Evolutionary conservation across 805 yeast species (phyloP).

Genomic region (Schwanniomyces occidentalis): DNA sequence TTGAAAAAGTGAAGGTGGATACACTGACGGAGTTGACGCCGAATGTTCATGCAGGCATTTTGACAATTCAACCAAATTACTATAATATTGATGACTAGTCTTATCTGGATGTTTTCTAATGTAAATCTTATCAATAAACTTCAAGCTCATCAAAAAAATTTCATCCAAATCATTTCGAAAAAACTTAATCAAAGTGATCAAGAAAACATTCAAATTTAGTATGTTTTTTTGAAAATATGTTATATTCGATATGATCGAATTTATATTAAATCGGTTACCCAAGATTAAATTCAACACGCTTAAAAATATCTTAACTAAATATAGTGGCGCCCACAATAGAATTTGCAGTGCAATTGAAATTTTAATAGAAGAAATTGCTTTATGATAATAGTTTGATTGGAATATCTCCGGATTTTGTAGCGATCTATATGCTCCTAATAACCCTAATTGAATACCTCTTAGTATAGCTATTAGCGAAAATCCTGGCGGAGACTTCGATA

Average conservation of each 20-base stretch:
- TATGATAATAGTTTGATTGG: conserved; percentile 31
- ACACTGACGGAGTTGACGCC: background rate
- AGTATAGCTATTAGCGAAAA: conserved; percentile 49
- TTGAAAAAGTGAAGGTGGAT: background rate
- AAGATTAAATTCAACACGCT: conserved; percentile 7
- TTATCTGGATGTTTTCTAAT: conserved; percentile 1
- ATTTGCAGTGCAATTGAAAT: conserved; percentile 39
- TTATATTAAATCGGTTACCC: conserved; percentile 6
- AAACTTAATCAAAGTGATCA: conserved; percentile 35
- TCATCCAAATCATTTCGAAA: conserved; percentile 41
- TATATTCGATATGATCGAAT: conserved; percentile 14
- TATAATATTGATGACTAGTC: conserved; percentile 10
- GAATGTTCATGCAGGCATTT: conserved; percentile 1
- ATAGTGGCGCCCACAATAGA: conserved; percentile 21
- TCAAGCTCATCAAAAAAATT: conserved; percentile 37
- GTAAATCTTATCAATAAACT: conserved; percentile 33
- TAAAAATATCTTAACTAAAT: conserved; percentile 14
- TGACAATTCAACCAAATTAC: conserved; percentile 14
- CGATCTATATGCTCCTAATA: conserved; percentile 49
- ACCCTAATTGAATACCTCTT: conserved; percentile 54
- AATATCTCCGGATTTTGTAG: conserved; percentile 44
- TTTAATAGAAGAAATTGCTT: conserved; percentile 34
- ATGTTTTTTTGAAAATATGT: conserved; percentile 35
- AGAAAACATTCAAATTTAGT: conserved; percentile 41
- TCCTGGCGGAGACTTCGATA: conserved; percentile 57